A percentile compares a stretch with the other conserved stretches of the same genome.
Conservation (phyloP, 495 filamentous ascomycete species). For the Penicillium simplicissimum region DNA sequence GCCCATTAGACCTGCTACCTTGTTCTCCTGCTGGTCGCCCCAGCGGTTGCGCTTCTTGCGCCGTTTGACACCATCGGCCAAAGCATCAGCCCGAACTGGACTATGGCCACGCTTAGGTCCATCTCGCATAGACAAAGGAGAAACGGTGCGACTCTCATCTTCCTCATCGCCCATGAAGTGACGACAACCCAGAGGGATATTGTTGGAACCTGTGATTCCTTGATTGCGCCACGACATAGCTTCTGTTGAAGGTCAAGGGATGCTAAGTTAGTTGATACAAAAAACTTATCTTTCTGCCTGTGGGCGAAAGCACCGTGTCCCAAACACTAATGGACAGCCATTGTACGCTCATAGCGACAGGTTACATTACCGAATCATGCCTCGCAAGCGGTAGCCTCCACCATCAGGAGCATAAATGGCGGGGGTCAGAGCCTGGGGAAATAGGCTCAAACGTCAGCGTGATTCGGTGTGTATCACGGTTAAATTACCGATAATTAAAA, state of each 20-base stretch:
- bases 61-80: slow-evolving; percentile 70
- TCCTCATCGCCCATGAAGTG: slow-evolving; percentile 77
- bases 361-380: too few relatives aligned
- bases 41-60: slow-evolving; percentile 98
- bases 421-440: too few relatives aligned
- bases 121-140: slow-evolving; percentile 51
- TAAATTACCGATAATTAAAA: too few relatives aligned
- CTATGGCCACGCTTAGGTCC: slow-evolving; percentile 75
- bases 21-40: slow-evolving; percentile 95
- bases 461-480: too few relatives aligned
- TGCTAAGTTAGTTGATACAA: slow-evolving; percentile 17
- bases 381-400: too few relatives aligned
- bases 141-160: too few relatives aligned
- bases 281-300: too few relatives aligned
- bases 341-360: too few relatives aligned
- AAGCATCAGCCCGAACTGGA: slow-evolving; percentile 57
- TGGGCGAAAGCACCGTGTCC: too few relatives aligned
- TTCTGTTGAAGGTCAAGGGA: slow-evolving; percentile 14
- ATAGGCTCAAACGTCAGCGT: too few relatives aligned
- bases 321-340: too few relatives aligned
- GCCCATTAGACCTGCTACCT: slow-evolving; percentile 96
- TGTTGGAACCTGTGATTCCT: slow-evolving; percentile 97
- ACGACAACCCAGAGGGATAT: slow-evolving; percentile 89
- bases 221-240: slow-evolving; percentile 89
- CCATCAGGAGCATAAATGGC: too few relatives aligned